Evolutionary conservation across 2,329 filamentous ascomycete genomes (phyloP), one percentile per base, ranked within the genome.

Genomic region (Pseudogymnoascus sp.): DNA sequence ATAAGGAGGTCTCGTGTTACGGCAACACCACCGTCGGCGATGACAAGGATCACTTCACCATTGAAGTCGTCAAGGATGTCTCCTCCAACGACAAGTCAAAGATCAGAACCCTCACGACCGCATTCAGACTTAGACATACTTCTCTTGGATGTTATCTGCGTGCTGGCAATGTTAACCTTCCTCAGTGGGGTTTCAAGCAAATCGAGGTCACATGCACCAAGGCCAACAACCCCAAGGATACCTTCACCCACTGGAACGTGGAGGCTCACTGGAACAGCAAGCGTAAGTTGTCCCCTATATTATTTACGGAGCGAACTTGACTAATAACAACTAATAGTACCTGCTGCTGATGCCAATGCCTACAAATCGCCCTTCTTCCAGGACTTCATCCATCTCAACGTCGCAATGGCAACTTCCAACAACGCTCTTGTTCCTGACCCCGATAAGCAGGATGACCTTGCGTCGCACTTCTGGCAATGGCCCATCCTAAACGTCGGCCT

Each of bases 321-420:
- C 11, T 66, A 72, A 77, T 65, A 71, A 77, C 69, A 44, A 38
- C 17, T 36, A 50, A 36, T 71, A 95, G 90, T 97, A 26, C 93
- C 95, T 40, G 86, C 90, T 67, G 89, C 90, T 70, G 90, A 97
- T 76, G 90, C 95, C 63, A 91, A 89, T 71, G 88, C 90, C 64
- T 99, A 97, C 81, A 96, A 90, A 79, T 97, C 93, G 36, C 95
- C 96, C 2, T 99, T 99, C 83, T 82, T 96, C 73, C 93, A 96
- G 74, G 95, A 99, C 77, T 99, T 99, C 72, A 88, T 99, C 67
- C 95, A 99, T 76, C 81, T 97, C 66, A 99, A 99, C 75, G 95
- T 99, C 66, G 95, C 95, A 67, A 99, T 99, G 95, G 97, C 97
- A 93, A 99, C 95, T 3, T 97, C 95, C 40, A 99, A 99, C 83